A percentile compares a stretch with the other conserved stretches of the same genome.
These are phyloP conservation scores for Astrephomene gubernaculifera DNA, from an alignment of 139 green algal species.

Conservation along the genomic window DNA sequence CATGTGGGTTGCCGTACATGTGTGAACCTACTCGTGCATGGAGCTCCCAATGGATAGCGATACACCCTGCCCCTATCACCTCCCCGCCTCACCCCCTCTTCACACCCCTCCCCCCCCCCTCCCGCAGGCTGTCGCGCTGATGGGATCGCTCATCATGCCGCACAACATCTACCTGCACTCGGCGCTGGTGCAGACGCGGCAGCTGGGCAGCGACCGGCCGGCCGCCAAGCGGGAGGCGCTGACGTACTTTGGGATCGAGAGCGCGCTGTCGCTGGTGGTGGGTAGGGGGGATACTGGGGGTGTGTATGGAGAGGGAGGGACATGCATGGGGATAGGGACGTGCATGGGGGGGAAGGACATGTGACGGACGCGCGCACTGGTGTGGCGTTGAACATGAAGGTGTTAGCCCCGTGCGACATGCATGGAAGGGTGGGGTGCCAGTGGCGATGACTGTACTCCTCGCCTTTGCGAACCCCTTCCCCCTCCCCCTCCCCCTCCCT, in stretches of 20 bases:
- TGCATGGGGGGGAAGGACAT: not conserved
- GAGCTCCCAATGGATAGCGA: too few species aligned
- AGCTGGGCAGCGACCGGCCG: slow-evolving; percentile 19
- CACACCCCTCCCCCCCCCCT: not conserved
- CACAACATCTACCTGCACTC: slow-evolving; percentile 95
- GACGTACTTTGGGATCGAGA: slow-evolving; percentile 86
- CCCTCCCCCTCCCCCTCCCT: slow-evolving; percentile 39
- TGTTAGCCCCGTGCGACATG: too few species aligned
- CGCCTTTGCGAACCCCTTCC: not conserved
- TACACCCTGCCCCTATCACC: too few species aligned
- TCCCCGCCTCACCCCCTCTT: not conserved
- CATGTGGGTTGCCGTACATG: too few species aligned
- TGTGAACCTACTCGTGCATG: too few species aligned
- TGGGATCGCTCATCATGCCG: slow-evolving; percentile 91
- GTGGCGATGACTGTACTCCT: not conserved
- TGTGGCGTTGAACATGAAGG: too few species aligned
- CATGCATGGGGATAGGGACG: not conserved
- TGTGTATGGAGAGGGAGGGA: not conserved
- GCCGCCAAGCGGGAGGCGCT: slow-evolving; percentile 71
- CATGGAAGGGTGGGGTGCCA: too few species aligned
- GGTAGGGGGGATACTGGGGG: not conserved
- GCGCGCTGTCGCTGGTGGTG: slow-evolving; percentile 74
- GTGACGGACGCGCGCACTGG: too few species aligned
- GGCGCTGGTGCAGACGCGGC: slow-evolving; percentile 75
- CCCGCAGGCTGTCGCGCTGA: slow-evolving; percentile 71